Evolutionary conservation across 176 grass and related monocot species (phyloP).

Genomic region (Carex myosuroides): DNA sequence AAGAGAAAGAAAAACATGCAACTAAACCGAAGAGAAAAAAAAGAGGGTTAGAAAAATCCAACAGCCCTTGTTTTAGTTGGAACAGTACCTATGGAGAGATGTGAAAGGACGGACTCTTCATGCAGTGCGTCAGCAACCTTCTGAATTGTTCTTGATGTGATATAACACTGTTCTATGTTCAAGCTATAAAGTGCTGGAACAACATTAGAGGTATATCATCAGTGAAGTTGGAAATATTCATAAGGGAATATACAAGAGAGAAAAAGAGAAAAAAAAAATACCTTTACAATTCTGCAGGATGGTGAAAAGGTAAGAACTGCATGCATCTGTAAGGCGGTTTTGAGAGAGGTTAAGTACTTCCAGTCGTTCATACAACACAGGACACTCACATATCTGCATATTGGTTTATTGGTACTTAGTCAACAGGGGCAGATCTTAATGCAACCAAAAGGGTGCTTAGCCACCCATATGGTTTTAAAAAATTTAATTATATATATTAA

Average conservation of each 20-base stretch:
- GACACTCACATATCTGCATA: constrained; percentile 86
- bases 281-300: constrained; percentile 90
- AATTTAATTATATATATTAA: no score
- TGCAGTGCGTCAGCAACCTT: constrained; percentile 76
- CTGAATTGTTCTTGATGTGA: constrained; percentile 89
- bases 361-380: constrained; percentile 60
- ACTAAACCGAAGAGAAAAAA: neutral
- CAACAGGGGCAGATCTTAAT: neutral
- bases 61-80: neutral
- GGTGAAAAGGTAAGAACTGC: constrained; percentile 89
- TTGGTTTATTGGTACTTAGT: neutral
- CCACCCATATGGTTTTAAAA: no score
- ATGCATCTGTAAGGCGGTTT: constrained; percentile 93
- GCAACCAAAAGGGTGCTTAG: no score
- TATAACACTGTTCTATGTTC: constrained; percentile 89
- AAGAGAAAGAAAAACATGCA: neutral
- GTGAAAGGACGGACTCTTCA: constrained; percentile 74
- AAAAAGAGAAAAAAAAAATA: constrained; percentile 14
- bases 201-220: constrained; percentile 27
- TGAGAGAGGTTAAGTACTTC: constrained; percentile 94
- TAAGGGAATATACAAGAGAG: neutral
- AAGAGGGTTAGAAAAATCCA: neutral
- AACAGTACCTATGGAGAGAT: constrained; percentile 84
- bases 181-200: constrained; percentile 80
- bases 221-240: neutral